These are phyloP conservation scores for Fusarium sp. DNA, from an alignment of 2,329 filamentous ascomycete species.

Conservation along the genomic window DNA sequence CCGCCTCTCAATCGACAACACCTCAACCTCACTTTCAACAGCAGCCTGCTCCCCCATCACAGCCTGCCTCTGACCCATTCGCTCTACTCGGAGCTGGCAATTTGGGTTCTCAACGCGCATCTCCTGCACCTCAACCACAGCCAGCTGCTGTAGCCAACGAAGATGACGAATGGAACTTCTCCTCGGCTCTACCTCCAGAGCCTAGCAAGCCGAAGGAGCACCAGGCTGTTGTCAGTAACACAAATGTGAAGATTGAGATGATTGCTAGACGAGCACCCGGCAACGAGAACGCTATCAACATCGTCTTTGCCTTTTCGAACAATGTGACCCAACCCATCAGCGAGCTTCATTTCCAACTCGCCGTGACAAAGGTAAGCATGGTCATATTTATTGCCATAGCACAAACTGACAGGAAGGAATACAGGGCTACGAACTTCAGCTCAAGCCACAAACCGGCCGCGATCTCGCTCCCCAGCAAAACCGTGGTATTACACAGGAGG, in stretches of 20 bases:
- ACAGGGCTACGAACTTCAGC: conserved; percentile 82
- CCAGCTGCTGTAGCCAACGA: conserved; percentile 60
- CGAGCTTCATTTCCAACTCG: conserved; percentile 90
- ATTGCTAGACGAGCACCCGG: conserved; percentile 71
- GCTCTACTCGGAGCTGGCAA: conserved; percentile 58
- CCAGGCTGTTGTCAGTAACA: conserved; percentile 76
- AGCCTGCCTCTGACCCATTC: conserved; percentile 63
- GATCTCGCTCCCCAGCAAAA: conserved; percentile 78
- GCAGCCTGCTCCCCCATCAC: conserved; percentile 61
- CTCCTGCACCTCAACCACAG: conserved; percentile 44
- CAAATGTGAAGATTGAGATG: conserved; percentile 78
- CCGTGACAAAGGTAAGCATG: conserved; percentile 87
- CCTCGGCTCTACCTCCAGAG: conserved; percentile 81
- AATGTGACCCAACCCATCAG: conserved; percentile 76
- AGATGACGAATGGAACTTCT: conserved; percentile 96
- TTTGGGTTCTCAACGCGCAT: conserved; percentile 44
- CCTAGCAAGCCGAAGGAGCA: conserved; percentile 69
- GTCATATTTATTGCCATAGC: neutral
- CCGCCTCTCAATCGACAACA: conserved; percentile 64
- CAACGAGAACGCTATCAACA: conserved; percentile 69
- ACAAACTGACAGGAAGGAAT: conserved; percentile 17
- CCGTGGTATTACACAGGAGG: conserved; percentile 82
- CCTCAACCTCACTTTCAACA: conserved; percentile 64
- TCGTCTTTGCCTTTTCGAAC: conserved; percentile 88
- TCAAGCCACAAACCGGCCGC: conserved; percentile 88